These are phyloP conservation scores for Samsoniella hepiali DNA, from an alignment of 2,329 filamentous ascomycete species.

Conservation along the genomic window DNA sequence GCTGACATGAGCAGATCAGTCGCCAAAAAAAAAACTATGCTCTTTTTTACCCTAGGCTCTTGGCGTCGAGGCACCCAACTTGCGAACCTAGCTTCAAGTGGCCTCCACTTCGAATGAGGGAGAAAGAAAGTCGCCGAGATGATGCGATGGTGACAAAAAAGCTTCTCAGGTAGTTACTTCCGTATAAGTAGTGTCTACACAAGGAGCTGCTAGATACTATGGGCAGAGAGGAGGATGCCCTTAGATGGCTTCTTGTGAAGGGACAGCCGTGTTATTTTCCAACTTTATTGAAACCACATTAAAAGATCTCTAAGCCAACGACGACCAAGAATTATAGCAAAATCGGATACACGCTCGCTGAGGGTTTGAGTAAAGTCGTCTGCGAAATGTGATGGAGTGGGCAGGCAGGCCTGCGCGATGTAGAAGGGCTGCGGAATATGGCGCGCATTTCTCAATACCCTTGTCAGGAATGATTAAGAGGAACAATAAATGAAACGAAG, in stretches of 20 bases:
- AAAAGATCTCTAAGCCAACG: not conserved
- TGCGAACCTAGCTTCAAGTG: not conserved
- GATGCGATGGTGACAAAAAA: conserved; percentile 1
- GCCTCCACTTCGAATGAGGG: not conserved
- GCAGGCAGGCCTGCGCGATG: not conserved
- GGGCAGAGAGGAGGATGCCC: not conserved
- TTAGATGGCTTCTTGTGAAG: too few relatives aligned
- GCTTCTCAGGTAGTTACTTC: not conserved
- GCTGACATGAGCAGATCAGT: not conserved
- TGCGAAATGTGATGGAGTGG: conserved; percentile 4
- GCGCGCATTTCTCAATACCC: not conserved
- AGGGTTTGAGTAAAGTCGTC: conserved; percentile 17
- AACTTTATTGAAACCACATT: not conserved
- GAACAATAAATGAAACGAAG: not conserved
- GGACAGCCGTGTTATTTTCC: not conserved
- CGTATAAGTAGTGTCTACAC: not conserved
- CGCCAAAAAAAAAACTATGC: not conserved
- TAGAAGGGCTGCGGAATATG: not conserved
- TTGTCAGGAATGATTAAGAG: not conserved
- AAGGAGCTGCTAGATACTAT: not conserved
- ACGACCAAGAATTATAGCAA: conserved; percentile 7
- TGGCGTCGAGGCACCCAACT: not conserved
- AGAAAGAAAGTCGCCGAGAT: not conserved
- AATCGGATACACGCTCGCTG: not conserved
- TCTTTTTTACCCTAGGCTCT: not conserved